Evolutionary conservation across 768 basidiomycete species (phyloP).

Genomic region (Podaxis pistillaris): DNA sequence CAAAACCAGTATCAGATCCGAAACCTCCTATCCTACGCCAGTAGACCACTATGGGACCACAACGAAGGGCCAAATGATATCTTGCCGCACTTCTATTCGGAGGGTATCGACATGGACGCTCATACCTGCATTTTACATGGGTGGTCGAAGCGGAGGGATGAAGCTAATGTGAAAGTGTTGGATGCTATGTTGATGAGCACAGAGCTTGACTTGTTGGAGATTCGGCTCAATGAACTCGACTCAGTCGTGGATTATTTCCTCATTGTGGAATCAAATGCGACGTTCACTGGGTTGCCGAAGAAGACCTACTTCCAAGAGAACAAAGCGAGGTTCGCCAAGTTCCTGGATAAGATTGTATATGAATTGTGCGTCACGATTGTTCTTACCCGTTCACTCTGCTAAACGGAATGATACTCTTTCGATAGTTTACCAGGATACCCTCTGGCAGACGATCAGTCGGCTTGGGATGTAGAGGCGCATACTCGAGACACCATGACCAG

Average conservation of each 20-base stretch:
- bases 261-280: conserved; percentile 59
- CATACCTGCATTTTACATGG: conserved; percentile 52
- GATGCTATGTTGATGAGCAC: conserved; percentile 64
- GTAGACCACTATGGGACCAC: conserved; percentile 59
- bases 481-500: conserved; percentile 49
- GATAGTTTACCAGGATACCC: conserved; percentile 44
- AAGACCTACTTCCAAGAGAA: conserved; percentile 48
- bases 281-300: conserved; percentile 61
- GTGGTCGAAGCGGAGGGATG: conserved; percentile 41
- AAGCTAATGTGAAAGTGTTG: conserved; percentile 40
- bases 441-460: conserved; percentile 38
- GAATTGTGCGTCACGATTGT: conserved; percentile 33
- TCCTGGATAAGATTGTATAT: conserved; percentile 54
- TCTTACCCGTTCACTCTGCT: neutral
- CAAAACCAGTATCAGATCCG: conserved; percentile 49
- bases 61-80: conserved; percentile 45
- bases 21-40: conserved; percentile 54
- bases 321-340: conserved; percentile 44
- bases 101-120: conserved; percentile 43
- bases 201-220: conserved; percentile 62
- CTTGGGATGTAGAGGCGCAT: conserved; percentile 50
- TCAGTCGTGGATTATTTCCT: conserved; percentile 57
- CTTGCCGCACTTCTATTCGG: conserved; percentile 57
- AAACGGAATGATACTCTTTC: neutral
- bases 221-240: conserved; percentile 60